These are phyloP conservation scores for Nitzschia putrida DNA, from an alignment of 108 stramenopile genomes.

Conservation along the genomic window DNA sequence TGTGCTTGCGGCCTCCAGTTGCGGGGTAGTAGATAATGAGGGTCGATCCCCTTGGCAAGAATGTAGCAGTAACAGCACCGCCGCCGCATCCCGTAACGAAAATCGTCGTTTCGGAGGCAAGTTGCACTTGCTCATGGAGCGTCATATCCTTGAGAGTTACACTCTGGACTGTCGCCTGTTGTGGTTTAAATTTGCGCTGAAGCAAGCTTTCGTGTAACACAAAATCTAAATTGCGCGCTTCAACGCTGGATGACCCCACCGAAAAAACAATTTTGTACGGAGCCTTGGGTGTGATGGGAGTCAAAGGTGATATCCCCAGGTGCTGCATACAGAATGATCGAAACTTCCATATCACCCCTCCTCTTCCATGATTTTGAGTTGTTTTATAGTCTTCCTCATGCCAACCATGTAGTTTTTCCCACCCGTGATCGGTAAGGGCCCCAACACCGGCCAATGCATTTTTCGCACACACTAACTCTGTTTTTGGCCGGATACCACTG, in stretches of 20 bases:
- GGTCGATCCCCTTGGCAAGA: conserved; percentile 56
- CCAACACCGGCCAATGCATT: conserved; percentile 50
- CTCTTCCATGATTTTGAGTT: conserved; percentile 53
- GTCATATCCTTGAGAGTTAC: conserved; percentile 5
- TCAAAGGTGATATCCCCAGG: conserved; percentile 26
- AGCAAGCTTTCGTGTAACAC: not conserved
- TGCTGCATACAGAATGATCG: conserved; percentile 49
- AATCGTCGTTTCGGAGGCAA: conserved; percentile 17
- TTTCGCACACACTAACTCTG: conserved; percentile 45
- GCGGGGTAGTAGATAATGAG: conserved; percentile 40
- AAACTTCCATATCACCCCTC: conserved; percentile 48
- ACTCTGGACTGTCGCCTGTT: not conserved
- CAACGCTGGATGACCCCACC: not conserved
- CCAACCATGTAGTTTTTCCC: conserved; percentile 51
- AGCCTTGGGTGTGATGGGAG: not conserved
- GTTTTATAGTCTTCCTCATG: conserved; percentile 30
- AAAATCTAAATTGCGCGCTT: conserved; percentile 2
- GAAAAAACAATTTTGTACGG: conserved; percentile 23
- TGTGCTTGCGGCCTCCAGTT: conserved; percentile 8
- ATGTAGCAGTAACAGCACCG: conserved; percentile 45
- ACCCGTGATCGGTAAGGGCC: conserved; percentile 51
- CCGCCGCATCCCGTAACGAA: conserved; percentile 19
- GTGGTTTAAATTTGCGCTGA: not conserved
- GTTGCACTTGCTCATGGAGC: conserved; percentile 10
- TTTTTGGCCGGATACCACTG: not conserved